These are phyloP conservation scores for Beauveria australis DNA, from an alignment of 2,329 filamentous ascomycete species.

Conservation along the genomic window DNA sequence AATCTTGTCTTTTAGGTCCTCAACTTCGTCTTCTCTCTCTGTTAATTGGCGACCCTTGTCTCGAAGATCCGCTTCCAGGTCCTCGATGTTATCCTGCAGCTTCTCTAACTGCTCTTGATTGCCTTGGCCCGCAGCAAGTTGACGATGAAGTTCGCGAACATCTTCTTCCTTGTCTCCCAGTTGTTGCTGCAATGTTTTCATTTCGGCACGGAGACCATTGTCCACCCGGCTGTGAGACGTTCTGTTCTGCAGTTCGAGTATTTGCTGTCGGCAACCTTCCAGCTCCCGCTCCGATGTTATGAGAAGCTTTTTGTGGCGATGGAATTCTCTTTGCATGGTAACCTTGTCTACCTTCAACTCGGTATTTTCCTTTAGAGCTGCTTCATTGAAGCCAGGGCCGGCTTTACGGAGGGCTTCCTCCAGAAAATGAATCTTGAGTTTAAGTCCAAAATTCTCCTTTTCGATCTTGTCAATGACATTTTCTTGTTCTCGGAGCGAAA, in stretches of 20 bases:
- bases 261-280: slow-evolving; percentile 72
- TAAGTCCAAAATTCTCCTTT: slow-evolving; percentile 96
- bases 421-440: slow-evolving; percentile 93
- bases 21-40: slow-evolving; percentile 67
- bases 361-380: slow-evolving; percentile 86
- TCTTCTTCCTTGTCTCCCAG: slow-evolving; percentile 53
- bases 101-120: slow-evolving; percentile 54
- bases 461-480: slow-evolving; percentile 92
- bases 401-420: slow-evolving; percentile 83
- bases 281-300: slow-evolving; percentile 77
- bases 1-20: slow-evolving; percentile 50
- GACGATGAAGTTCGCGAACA: slow-evolving; percentile 51
- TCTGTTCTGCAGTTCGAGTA: slow-evolving; percentile 74
- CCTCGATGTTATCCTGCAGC: slow-evolving; percentile 64
- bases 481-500: slow-evolving; percentile 90
- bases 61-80: slow-evolving; percentile 66
- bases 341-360: slow-evolving; percentile 90
- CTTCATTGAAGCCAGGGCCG: slow-evolving; percentile 83
- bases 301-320: slow-evolving; percentile 78
- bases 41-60: slow-evolving; percentile 68
- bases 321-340: slow-evolving; percentile 80
- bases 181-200: slow-evolving; percentile 47
- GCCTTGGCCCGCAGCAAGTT: slow-evolving; percentile 48
- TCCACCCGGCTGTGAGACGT: slow-evolving; percentile 68
- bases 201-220: slow-evolving; percentile 55